phyloP scores from a whole-genome alignment of 2,329 filamentous ascomycete genomes.

The Phymatotrichopsis omnivora region DNA sequence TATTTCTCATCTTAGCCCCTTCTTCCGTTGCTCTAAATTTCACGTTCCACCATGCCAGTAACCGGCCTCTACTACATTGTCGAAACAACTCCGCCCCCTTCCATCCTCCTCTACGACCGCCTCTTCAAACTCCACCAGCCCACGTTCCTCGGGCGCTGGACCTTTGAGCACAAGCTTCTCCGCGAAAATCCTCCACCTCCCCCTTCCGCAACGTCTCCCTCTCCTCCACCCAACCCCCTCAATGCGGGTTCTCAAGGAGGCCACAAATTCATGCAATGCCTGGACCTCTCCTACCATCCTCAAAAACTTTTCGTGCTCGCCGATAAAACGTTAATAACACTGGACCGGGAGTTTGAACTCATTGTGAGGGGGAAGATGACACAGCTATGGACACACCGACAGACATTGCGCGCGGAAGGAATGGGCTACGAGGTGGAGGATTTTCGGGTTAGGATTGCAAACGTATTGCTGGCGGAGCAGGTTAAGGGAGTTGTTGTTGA shows the following conservation, averaged over 20 bases:
- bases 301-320: constrained; percentile 28
- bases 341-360: constrained; percentile 29
- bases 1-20: too few species aligned
- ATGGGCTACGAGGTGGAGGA: constrained; percentile 29
- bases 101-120: constrained; percentile 26
- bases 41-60: constrained; percentile 29
- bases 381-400: constrained; percentile 27
- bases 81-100: constrained; percentile 24
- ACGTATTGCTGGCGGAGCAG: constrained; percentile 27
- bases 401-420: constrained; percentile 28
- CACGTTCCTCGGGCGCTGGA: constrained; percentile 23
- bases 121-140: constrained; percentile 31
- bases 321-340: constrained; percentile 27
- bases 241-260: not conserved
- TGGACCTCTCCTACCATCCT: constrained; percentile 30
- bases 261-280: constrained; percentile 30
- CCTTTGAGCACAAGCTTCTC: constrained; percentile 30
- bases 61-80: constrained; percentile 31
- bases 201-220: not conserved
- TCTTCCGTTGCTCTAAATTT: too few species aligned
- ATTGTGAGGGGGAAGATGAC: constrained; percentile 28
- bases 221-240: not conserved
- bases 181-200: constrained; percentile 25
- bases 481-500: constrained; percentile 30
- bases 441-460: constrained; percentile 29